Percentiles rank a stretch among this genome's conserved stretches.
Evolutionary conservation across 1,284 basidiomycete species (phyloP).

Genomic region (Rhodotorula glutinis): DNA sequence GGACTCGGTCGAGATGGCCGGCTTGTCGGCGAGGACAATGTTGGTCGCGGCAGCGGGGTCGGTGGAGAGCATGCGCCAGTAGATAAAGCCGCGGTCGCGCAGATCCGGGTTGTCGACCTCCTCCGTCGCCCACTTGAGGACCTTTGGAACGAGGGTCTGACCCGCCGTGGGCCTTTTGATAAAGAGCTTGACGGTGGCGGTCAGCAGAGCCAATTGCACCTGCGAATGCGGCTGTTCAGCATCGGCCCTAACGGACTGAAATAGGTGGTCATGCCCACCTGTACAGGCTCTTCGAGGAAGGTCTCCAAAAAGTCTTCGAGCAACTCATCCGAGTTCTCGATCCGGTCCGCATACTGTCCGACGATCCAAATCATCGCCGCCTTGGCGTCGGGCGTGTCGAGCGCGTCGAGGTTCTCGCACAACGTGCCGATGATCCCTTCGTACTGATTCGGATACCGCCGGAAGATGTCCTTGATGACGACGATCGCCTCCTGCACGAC

Average conservation of each 20-base stretch:
- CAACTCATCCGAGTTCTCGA: slow-evolving; percentile 93
- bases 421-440: slow-evolving; percentile 90
- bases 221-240: too few relatives aligned
- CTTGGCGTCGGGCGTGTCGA: slow-evolving; percentile 95
- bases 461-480: slow-evolving; percentile 97
- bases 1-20: slow-evolving; percentile 89
- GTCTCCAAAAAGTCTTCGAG: slow-evolving; percentile 86
- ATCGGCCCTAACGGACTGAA: too few relatives aligned
- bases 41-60: slow-evolving; percentile 84
- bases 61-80: slow-evolving; percentile 94
- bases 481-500: slow-evolving; percentile 97
- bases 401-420: slow-evolving; percentile 83
- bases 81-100: slow-evolving; percentile 97
- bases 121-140: slow-evolving; percentile 95
- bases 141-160: slow-evolving; percentile 88
- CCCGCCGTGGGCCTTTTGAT: slow-evolving; percentile 88
- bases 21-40: slow-evolving; percentile 91
- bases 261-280: slow-evolving; percentile 57
- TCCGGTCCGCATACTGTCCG: slow-evolving; percentile 93
- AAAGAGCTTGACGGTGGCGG: slow-evolving; percentile 95
- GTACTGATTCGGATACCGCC: slow-evolving; percentile 93
- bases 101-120: slow-evolving; percentile 96
- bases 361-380: slow-evolving; percentile 98
- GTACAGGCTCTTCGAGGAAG: slow-evolving; percentile 89
- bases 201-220: slow-evolving; percentile 94